These are phyloP conservation scores for Kodamaea leandrae DNA, from an alignment of 805 yeast species.

Conservation along the genomic window DNA sequence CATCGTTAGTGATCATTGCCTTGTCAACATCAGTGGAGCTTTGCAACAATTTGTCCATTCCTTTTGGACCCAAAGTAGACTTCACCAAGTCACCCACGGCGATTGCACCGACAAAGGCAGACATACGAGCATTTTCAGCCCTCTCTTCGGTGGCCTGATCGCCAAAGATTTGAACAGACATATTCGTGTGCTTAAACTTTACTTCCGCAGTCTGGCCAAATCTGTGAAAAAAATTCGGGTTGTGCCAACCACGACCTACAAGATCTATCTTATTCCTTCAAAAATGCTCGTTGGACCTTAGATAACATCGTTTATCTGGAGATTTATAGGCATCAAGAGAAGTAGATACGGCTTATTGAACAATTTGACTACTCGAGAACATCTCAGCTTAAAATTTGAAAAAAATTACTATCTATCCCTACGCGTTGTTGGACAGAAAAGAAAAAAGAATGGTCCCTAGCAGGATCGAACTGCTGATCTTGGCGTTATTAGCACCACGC, in stretches of 20 bases:
- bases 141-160: slow-evolving; percentile 97
- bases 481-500: slow-evolving; percentile 55
- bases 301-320: too few species aligned
- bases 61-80: slow-evolving; percentile 94
- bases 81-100: slow-evolving; percentile 98
- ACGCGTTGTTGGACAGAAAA: too few species aligned
- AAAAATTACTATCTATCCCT: not conserved
- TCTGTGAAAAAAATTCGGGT: slow-evolving; percentile 1
- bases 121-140: slow-evolving; percentile 96
- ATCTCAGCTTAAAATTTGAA: too few species aligned
- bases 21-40: slow-evolving; percentile 72
- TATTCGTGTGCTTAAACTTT: slow-evolving; percentile 10
- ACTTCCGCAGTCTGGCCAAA: slow-evolving; percentile 1
- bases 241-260: slow-evolving; percentile 3
- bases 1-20: slow-evolving; percentile 91
- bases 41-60: slow-evolving; percentile 94
- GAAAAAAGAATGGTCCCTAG: slow-evolving; percentile 65
- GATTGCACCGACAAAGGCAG: slow-evolving; percentile 97
- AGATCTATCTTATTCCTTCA: too few species aligned
- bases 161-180: slow-evolving; percentile 91
- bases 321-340: too few species aligned
- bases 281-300: too few species aligned
- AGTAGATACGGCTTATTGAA: too few species aligned
- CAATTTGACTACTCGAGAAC: too few species aligned
- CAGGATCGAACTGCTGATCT: slow-evolving; percentile 88